Base-by-base conservation (phyloP, 2,329 filamentous ascomycete species). In the Myriosclerotinia duriaeana region DNA sequence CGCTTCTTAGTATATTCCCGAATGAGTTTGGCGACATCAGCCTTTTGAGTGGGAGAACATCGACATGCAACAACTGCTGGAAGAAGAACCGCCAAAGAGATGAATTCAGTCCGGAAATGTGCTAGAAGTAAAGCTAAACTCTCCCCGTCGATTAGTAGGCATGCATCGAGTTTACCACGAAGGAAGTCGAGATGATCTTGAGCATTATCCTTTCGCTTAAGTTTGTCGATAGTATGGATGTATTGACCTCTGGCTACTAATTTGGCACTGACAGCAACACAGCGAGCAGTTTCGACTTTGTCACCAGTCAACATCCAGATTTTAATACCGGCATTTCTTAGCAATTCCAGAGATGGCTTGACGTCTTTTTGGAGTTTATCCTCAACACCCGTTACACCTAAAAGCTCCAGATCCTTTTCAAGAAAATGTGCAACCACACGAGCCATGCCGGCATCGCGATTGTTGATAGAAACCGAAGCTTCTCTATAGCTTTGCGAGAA, bases 241-340 rank as follows among this genome's bases (percentile, higher is more conserved):
- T 94, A 95, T 78, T 99, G 96, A 1, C 94, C 94, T 69, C 95
- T 85, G 5, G 93, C 90, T 17, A 99, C 95, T 8, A 99, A 85
- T 77, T 97, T 97, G 40, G 94, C 93, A 75, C 91, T 96, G 53
- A 99, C 90, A 2, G 95, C 96, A 15, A 99, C 94, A 78, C 95
- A 99, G 46, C 95, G 89, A 20, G 95, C 95, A 17, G 95, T 99
- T 79, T 99, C 95, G 3, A 99, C 92, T 79, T 99, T 99, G 82
- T 99, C 95, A 56, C 95, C 95, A 0, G 95, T 99, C 76, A 99
- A 83, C 95, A 99, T 99, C 95, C 95, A 99, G 61, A 99, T 98
- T 78, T 98, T 98, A 79, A 99, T 95, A 36, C 95, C 95, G 0
- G 95, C 95, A 74, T 99, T 99, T 71, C 95, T 91, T 63, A 99